Conservation (phyloP, 169 alveolate species). For the Eimeria necatrix region DNA sequence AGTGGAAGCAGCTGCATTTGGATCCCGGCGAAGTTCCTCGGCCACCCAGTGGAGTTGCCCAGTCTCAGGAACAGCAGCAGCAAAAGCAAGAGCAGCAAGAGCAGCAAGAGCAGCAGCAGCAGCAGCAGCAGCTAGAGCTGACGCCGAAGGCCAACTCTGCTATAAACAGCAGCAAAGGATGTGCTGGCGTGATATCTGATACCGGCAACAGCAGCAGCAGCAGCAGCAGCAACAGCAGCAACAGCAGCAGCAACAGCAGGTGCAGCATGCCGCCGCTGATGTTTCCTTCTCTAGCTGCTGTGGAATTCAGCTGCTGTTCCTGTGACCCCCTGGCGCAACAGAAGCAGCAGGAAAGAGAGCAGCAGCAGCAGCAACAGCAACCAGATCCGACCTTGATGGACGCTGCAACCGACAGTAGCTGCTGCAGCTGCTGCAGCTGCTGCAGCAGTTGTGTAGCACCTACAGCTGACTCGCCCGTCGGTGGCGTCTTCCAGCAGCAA, state of each 20-base stretch:
- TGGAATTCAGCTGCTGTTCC: constrained; percentile 4
- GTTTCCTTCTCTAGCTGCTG: constrained; percentile 6
- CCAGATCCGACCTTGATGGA: neutral
- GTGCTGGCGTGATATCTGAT: too few species aligned
- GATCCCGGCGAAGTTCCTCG: neutral
- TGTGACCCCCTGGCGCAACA: neutral
- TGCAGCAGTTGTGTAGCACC: neutral
- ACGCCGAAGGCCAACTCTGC: neutral
- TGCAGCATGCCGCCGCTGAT: neutral
- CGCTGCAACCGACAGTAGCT: neutral
- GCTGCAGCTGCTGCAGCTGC: constrained; percentile 13
- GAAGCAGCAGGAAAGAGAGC: neutral
- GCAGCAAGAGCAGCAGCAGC: constrained; percentile 13
- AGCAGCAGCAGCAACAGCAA: neutral
- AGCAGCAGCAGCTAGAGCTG: neutral
- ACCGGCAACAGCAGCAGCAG: neutral
- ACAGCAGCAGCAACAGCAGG: constrained; percentile 27
- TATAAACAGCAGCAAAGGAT: neutral
- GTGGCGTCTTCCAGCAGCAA: neutral
- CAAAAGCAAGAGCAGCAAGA: neutral
- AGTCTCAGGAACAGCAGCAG: neutral
- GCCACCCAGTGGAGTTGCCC: neutral
- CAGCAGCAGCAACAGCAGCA: neutral
- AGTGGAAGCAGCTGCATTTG: constrained; percentile 9
- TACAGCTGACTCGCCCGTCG: neutral